These are phyloP conservation scores for Termitomyces sp. DNA, from an alignment of 768 basidiomycete genomes.

Conservation along the genomic window DNA sequence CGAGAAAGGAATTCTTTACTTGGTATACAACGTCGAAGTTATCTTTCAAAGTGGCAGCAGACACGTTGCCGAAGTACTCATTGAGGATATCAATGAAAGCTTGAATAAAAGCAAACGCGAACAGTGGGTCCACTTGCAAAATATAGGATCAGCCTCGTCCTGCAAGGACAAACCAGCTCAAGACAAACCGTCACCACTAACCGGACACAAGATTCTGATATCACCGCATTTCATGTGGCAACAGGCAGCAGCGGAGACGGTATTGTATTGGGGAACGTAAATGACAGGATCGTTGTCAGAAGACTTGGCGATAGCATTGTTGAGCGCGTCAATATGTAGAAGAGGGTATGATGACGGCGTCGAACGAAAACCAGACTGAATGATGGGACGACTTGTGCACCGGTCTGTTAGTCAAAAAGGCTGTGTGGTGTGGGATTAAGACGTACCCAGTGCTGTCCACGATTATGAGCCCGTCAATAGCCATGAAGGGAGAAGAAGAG, in stretches of 20 bases:
- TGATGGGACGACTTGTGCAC: conserved; percentile 68
- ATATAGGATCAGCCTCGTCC: conserved; percentile 1
- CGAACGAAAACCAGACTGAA: conserved; percentile 86
- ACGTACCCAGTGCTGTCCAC: conserved; percentile 72
- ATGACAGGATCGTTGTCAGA: conserved; percentile 69
- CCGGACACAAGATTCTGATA: conserved; percentile 72
- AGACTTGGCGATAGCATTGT: conserved; percentile 62
- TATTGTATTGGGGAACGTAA: conserved; percentile 50
- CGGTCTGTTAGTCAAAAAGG: conserved; percentile 16
- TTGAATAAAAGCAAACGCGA: conserved; percentile 86
- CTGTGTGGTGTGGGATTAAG: conserved; percentile 5
- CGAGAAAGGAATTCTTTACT: conserved; percentile 32
- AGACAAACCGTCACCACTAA: conserved; percentile 77
- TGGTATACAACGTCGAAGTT: conserved; percentile 97
- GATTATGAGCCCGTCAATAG: conserved; percentile 79
- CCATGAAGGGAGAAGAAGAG: conserved; percentile 38
- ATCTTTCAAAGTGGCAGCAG: conserved; percentile 75
- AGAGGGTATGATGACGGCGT: conserved; percentile 75
- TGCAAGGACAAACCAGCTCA: not conserved
- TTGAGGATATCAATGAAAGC: conserved; percentile 79
- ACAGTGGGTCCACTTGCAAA: conserved; percentile 75
- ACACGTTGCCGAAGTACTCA: conserved; percentile 88
- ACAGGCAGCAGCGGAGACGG: conserved; percentile 62
- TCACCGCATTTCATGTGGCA: conserved; percentile 81
- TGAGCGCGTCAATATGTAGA: conserved; percentile 83